Conservation (phyloP, 2,329 filamentous ascomycete genomes). For the Onygenales sp. region DNA sequence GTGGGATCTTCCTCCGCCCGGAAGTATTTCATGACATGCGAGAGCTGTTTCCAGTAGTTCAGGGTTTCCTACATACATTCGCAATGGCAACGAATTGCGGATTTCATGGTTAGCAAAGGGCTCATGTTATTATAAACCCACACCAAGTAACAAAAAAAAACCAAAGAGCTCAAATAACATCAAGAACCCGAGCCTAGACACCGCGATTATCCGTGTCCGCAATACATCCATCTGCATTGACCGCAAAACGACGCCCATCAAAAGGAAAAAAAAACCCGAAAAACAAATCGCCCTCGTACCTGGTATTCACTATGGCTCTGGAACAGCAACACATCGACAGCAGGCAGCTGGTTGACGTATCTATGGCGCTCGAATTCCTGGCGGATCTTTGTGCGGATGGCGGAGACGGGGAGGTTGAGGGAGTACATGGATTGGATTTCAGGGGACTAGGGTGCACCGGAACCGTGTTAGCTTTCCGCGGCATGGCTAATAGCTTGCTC, state of each 20-base stretch:
- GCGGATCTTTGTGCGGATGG: constrained; percentile 83
- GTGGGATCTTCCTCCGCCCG: constrained; percentile 73
- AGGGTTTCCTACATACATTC: constrained; percentile 65
- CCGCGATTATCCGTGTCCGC: background rate
- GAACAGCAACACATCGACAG: constrained; percentile 81
- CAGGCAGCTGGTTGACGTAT: constrained; percentile 79
- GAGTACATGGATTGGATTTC: constrained; percentile 98
- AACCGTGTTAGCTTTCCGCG: background rate
- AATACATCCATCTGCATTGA: too few species aligned
- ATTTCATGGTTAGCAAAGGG: too few species aligned
- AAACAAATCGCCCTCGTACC: constrained; percentile 42
- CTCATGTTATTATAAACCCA: too few species aligned
- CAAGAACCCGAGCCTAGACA: background rate
- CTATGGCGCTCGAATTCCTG: constrained; percentile 95
- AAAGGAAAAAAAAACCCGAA: background rate
- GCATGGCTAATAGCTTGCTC: background rate
- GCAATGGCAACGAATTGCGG: constrained; percentile 2
- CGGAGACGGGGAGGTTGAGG: constrained; percentile 75
- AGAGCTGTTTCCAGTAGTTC: constrained; percentile 98
- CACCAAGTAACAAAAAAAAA: too few species aligned
- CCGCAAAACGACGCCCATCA: too few species aligned
- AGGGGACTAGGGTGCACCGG: constrained; percentile 56
- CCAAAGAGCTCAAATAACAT: background rate
- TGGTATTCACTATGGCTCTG: constrained; percentile 92
- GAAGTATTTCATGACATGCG: constrained; percentile 96